Evolutionary conservation across 148 eudicot genomes (phyloP).

Genomic region (Rhododendron griersonianum): DNA sequence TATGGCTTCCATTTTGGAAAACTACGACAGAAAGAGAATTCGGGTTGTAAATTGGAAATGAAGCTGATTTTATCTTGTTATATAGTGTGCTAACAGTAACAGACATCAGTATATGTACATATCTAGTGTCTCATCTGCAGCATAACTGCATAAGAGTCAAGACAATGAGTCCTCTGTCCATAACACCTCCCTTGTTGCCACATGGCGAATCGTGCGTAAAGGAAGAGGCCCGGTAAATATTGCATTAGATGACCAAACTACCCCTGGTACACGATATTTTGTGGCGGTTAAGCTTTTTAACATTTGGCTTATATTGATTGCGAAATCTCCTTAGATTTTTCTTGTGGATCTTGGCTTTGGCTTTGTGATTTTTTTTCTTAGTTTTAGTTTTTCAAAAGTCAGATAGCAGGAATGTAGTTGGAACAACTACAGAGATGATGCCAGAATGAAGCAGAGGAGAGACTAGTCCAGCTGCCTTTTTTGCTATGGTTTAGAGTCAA

Average conservation of each 20-base stretch:
- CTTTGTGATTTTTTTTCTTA: not conserved
- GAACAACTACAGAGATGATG: slow-evolving; percentile 1
- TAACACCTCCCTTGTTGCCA: not conserved
- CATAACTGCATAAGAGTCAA: no score
- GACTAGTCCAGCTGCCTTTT: not conserved
- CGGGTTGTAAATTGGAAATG: not conserved
- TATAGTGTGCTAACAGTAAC: not conserved
- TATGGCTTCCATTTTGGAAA: not conserved
- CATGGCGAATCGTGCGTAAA: not conserved
- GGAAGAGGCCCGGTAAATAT: no score
- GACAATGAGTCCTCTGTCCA: not conserved
- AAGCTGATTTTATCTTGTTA: not conserved
- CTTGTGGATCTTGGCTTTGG: not conserved
- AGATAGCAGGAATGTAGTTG: not conserved
- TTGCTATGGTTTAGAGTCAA: not conserved
- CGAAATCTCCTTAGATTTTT: not conserved
- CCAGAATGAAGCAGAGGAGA: not conserved
- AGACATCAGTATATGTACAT: not conserved
- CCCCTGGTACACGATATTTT: not conserved
- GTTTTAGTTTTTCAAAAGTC: not conserved
- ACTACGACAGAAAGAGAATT: not conserved
- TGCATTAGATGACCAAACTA: not conserved
- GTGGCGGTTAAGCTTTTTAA: not conserved
- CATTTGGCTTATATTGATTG: not conserved
- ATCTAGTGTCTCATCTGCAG: no score